Evolutionary conservation across 768 basidiomycete species (phyloP), one percentile per base, ranked within the genome.

Genomic region (Boletus sp.): DNA sequence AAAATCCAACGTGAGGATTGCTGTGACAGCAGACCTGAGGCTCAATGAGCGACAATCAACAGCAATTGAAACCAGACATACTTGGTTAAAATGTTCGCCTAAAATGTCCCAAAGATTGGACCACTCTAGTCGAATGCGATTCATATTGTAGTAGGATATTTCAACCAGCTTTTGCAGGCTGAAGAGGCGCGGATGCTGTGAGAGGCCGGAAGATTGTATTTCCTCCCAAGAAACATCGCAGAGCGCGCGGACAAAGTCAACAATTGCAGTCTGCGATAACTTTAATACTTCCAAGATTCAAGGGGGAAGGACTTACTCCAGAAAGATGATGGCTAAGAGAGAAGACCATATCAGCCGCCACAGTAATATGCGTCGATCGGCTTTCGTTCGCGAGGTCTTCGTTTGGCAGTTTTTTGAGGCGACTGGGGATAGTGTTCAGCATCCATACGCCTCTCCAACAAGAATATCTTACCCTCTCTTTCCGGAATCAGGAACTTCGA

Each of bases 71-170:
- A n/a, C 17, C 18, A 37, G 24, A 40, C 52, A 59, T 65, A 94
- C 96, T 73, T 98, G 90, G 69, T 99, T 98, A 75, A 99, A 98
- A 73, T 99, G 97, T 71, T 97, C 94, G 50, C 97, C 97, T 10
- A 99, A 76, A 50, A 98, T 98, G 64, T 92, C 89, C 97, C 97
- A 99, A 58, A 99, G 79, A 72, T 92, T 91, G 1, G 92, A 93
- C 97, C 97, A 99, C 71, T 99, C 97, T 47, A 99, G 76, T 73
- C 97, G 92, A 68, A 99, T 98, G 47, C 97, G 89, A 60, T 80
- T 88, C 97, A 99, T 99, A 74, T 99, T 99, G 76, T 99, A 99
- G 73, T 99, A 99, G 9, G 95, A 97, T 54, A 99, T 98, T 69
- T 99, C 97, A 40, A 98, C 96, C 36, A 99, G 79, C 75, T 98